These are phyloP conservation scores for Puccinia hordei DNA, from an alignment of 1,284 basidiomycete genomes.

Conservation along the genomic window DNA sequence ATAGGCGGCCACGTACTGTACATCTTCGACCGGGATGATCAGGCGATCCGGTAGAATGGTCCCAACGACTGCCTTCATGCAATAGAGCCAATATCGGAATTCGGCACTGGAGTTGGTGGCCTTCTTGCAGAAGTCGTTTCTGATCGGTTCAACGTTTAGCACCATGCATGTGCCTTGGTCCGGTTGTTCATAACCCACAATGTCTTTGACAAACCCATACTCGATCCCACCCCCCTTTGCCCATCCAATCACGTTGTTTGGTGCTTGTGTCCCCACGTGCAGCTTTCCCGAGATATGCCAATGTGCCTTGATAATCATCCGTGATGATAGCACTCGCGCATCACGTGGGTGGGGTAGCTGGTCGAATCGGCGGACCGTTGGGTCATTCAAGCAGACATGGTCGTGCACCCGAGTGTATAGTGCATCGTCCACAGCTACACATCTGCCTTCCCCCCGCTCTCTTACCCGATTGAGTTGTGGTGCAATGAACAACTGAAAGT, in stretches of 20 bases:
- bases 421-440: neutral
- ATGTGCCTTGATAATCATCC: neutral
- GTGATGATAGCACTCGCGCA: neutral
- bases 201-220: neutral
- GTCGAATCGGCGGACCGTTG: neutral
- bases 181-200: neutral
- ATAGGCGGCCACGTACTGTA: slow-evolving; percentile 14
- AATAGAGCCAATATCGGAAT: neutral
- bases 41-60: neutral
- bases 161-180: neutral
- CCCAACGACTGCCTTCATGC: neutral
- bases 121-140: neutral
- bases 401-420: neutral
- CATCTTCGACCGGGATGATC: neutral
- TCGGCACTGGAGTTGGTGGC: neutral
- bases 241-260: neutral
- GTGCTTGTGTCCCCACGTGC: neutral
- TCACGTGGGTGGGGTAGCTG: neutral
- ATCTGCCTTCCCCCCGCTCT: neutral
- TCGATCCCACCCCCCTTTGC: neutral
- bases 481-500: neutral
- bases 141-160: neutral
- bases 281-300: slow-evolving; percentile 15
- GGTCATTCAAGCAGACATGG: too few species aligned
- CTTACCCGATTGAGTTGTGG: neutral